These are phyloP conservation scores for Vanrija pseudolonga DNA, from an alignment of 1,284 basidiomycete species.

Conservation along the genomic window DNA sequence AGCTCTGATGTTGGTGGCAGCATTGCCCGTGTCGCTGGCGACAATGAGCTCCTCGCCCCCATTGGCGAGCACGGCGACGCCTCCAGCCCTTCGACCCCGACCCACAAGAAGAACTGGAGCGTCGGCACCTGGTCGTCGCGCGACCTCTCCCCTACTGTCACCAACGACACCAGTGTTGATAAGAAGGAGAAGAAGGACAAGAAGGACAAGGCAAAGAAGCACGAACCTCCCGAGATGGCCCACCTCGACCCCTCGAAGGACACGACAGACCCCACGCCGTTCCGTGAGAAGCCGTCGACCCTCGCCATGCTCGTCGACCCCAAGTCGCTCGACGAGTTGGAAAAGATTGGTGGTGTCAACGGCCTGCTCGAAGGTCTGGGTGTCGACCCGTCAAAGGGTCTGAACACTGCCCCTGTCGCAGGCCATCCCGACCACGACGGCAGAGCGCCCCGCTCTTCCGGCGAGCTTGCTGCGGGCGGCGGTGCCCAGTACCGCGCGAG, in stretches of 20 bases:
- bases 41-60: conserved; percentile 58
- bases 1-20: conserved; percentile 11
- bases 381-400: conserved; percentile 61
- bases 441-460: conserved; percentile 22
- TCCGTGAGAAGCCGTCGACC: conserved; percentile 65
- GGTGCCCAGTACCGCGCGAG: conserved; percentile 57
- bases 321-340: conserved; percentile 60
- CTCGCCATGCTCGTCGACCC: conserved; percentile 88
- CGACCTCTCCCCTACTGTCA: background rate
- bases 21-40: conserved; percentile 65
- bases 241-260: conserved; percentile 54
- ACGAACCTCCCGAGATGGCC: conserved; percentile 31
- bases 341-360: conserved; percentile 67
- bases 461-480: conserved; percentile 30
- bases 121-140: conserved; percentile 31
- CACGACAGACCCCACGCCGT: conserved; percentile 66
- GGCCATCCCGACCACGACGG: conserved; percentile 11
- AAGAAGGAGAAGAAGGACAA: conserved; percentile 12
- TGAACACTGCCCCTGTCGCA: conserved; percentile 18
- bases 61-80: conserved; percentile 51
- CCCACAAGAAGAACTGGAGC: conserved; percentile 26
- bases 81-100: conserved; percentile 1
- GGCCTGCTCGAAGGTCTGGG: conserved; percentile 72
- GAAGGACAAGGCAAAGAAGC: conserved; percentile 22
- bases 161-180: background rate